These are phyloP conservation scores for Nothopassalora personata DNA, from an alignment of 2,329 filamentous ascomycete genomes.

Conservation along the genomic window DNA sequence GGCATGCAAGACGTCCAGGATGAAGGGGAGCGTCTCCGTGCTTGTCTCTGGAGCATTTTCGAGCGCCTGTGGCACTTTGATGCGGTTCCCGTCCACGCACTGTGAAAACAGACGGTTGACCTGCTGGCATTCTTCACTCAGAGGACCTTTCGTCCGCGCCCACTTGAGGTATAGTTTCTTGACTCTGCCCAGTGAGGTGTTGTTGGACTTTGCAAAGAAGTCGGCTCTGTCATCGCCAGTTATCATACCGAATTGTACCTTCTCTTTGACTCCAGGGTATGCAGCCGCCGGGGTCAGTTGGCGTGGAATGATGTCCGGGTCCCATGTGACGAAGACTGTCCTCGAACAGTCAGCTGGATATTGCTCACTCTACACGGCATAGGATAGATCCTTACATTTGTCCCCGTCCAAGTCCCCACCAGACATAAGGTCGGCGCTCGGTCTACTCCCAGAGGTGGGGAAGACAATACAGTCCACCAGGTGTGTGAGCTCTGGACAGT, in stretches of 20 bases:
- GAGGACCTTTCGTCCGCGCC: slow-evolving; percentile 3
- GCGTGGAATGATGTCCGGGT: slow-evolving; percentile 9
- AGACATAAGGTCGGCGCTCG: slow-evolving; percentile 11
- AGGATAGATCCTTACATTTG: background rate
- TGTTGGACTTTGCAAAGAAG: slow-evolving; percentile 5
- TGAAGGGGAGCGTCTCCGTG: background rate
- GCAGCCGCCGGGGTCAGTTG: background rate
- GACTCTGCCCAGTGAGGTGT: slow-evolving; percentile 5
- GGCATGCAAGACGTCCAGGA: slow-evolving; percentile 4
- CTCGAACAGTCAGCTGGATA: background rate
- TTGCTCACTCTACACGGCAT: background rate
- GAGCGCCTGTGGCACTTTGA: slow-evolving; percentile 1
- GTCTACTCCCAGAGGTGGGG: slow-evolving; percentile 4
- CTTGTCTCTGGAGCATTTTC: background rate
- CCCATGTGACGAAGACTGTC: slow-evolving; percentile 10
- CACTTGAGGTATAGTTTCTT: slow-evolving; percentile 10
- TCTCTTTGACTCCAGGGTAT: slow-evolving; percentile 7
- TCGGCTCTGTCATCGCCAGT: slow-evolving; percentile 6
- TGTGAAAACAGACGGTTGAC: slow-evolving; percentile 8
- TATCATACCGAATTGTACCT: slow-evolving; percentile 4
- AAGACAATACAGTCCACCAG: slow-evolving; percentile 6
- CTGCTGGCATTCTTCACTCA: slow-evolving; percentile 9
- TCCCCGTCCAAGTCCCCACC: slow-evolving; percentile 11
- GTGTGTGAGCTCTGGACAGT: background rate
- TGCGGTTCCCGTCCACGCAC: slow-evolving; percentile 8